Conservation (phyloP, 805 yeast genomes). For the Candida nanaspora region DNA sequence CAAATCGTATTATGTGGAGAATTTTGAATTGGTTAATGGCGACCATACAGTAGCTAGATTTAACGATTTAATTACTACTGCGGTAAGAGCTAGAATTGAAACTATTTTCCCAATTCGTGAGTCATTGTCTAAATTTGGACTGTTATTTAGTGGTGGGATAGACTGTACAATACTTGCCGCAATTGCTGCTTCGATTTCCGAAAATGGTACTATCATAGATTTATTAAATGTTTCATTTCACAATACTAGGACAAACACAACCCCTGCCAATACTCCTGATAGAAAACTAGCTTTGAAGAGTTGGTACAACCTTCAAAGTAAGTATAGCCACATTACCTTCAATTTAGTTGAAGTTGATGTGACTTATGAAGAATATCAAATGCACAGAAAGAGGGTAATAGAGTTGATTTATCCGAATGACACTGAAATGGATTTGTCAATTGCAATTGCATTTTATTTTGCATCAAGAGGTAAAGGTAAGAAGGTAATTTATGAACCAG, state of each 20-base stretch:
- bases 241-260: constrained; percentile 67
- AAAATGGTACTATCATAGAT: constrained; percentile 43
- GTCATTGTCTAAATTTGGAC: constrained; percentile 36
- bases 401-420: constrained; percentile 72
- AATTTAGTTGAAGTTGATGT: constrained; percentile 67
- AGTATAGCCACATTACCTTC: constrained; percentile 35
- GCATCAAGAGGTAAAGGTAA: constrained; percentile 61
- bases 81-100: constrained; percentile 45
- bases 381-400: constrained; percentile 43
- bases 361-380: constrained; percentile 56
- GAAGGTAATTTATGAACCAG: constrained; percentile 11
- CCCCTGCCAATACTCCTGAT: constrained; percentile 75
- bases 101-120: constrained; percentile 53
- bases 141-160: constrained; percentile 89
- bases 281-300: constrained; percentile 65
- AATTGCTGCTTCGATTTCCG: constrained; percentile 29
- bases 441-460: constrained; percentile 91
- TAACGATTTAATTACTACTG: constrained; percentile 21
- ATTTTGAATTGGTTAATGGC: neutral
- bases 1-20: constrained; percentile 7
- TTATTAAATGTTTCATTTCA: constrained; percentile 90
- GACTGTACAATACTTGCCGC: constrained; percentile 84
- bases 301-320: constrained; percentile 39
- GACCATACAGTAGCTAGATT: constrained; percentile 11
- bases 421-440: constrained; percentile 93